These are phyloP conservation scores for Coemansia sp. DNA, from an alignment of 192 early-diverging fungal genomes.

Conservation along the genomic window DNA sequence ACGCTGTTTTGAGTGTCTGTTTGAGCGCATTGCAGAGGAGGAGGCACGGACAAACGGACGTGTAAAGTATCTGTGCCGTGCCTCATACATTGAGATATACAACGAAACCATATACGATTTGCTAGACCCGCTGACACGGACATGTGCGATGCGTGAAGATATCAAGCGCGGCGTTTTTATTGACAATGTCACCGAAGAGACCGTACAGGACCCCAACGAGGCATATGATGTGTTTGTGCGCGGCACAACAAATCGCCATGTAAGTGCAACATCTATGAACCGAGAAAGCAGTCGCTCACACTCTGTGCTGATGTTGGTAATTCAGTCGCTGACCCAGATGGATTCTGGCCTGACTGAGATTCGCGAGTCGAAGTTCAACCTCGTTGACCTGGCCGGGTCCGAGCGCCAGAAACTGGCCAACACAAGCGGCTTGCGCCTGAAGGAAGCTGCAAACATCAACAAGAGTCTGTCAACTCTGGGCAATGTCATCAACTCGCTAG, in stretches of 20 bases:
- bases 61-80: constrained; percentile 75
- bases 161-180: constrained; percentile 68
- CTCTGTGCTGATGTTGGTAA: constrained; percentile 72
- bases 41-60: constrained; percentile 51
- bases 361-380: constrained; percentile 67
- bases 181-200: constrained; percentile 65
- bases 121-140: constrained; percentile 64
- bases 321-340: constrained; percentile 62
- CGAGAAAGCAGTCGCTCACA: constrained; percentile 79
- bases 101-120: constrained; percentile 90
- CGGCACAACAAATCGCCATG: constrained; percentile 69
- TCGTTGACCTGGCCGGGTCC: constrained; percentile 80
- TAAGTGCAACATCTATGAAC: constrained; percentile 79
- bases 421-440: constrained; percentile 64
- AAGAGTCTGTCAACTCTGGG: constrained; percentile 74
- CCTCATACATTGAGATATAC: constrained; percentile 93
- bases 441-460: constrained; percentile 84
- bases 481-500: constrained; percentile 82
- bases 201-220: constrained; percentile 60
- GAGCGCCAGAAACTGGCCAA: constrained; percentile 68
- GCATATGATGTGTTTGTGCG: constrained; percentile 65
- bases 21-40: constrained; percentile 56
- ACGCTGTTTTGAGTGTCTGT: constrained; percentile 64
- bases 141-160: constrained; percentile 63
- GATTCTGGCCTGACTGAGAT: constrained; percentile 59